Conservation (phyloP, 495 filamentous ascomycete species). For the Lineolata rhizophorae region DNA sequence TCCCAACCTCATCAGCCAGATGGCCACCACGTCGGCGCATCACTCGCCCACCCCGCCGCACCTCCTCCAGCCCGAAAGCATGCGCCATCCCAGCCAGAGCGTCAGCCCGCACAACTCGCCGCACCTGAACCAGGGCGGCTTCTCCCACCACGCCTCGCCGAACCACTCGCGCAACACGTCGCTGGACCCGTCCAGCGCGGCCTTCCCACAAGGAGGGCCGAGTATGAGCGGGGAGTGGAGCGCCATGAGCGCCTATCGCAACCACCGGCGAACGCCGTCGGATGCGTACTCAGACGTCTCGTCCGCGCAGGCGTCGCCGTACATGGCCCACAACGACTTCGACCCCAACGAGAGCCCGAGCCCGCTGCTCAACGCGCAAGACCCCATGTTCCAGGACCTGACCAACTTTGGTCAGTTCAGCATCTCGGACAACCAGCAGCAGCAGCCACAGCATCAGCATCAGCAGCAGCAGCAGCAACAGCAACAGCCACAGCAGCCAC, state of each 20-base stretch:
- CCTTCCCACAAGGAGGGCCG: conserved; percentile 30
- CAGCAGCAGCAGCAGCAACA: conserved; percentile 31
- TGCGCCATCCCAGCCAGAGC: conserved; percentile 12
- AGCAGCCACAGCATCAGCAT: conserved; percentile 7
- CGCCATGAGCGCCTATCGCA: too few species aligned
- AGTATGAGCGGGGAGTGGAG: background rate
- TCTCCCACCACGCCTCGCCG: conserved; percentile 23
- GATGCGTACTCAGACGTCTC: conserved; percentile 69
- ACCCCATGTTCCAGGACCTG: conserved; percentile 56
- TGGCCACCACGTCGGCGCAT: conserved; percentile 50
- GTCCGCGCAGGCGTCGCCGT: conserved; percentile 61
- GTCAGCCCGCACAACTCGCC: conserved; percentile 24
- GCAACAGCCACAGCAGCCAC: too few species aligned
- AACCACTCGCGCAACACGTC: conserved; percentile 61
- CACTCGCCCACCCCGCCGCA: conserved; percentile 49
- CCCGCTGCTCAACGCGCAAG: conserved; percentile 56
- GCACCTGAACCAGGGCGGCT: conserved; percentile 30
- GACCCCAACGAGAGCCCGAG: conserved; percentile 56
- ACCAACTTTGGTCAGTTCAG: conserved; percentile 62
- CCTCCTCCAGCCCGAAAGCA: conserved; percentile 38
- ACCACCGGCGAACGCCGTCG: conserved; percentile 64
- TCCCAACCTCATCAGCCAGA: conserved; percentile 33
- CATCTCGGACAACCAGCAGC: conserved; percentile 46
- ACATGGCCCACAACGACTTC: conserved; percentile 58
- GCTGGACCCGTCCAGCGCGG: conserved; percentile 56